Conservation (phyloP, 768 basidiomycete genomes). For the Boletus reticulatus region DNA sequence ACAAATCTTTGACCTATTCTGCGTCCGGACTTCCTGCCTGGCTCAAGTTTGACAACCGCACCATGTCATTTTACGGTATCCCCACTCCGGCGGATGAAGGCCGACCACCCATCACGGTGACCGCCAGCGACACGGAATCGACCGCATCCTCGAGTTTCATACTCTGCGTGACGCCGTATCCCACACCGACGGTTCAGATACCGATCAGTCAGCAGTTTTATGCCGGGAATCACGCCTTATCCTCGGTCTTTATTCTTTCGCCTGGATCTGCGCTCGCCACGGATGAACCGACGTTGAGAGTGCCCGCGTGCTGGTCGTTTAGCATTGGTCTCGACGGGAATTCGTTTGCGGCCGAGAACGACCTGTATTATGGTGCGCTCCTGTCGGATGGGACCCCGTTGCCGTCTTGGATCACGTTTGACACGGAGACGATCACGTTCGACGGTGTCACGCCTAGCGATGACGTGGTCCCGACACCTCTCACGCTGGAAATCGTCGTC, state of each 20-base stretch:
- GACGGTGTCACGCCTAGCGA: constrained; percentile 70
- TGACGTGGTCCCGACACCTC: constrained; percentile 36
- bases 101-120: constrained; percentile 55
- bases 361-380: constrained; percentile 61
- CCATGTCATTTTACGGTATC: constrained; percentile 64
- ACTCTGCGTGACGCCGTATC: constrained; percentile 53
- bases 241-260: constrained; percentile 72
- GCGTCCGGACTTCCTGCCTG: constrained; percentile 65
- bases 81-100: constrained; percentile 66
- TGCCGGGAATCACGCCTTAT: constrained; percentile 58
- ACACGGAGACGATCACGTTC: constrained; percentile 65
- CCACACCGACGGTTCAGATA: constrained; percentile 52
- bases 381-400: constrained; percentile 66
- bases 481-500: constrained; percentile 51
- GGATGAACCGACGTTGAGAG: constrained; percentile 56
- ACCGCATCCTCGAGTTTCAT: constrained; percentile 51
- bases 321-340: constrained; percentile 76
- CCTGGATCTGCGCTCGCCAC: constrained; percentile 54
- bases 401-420: constrained; percentile 75
- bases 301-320: constrained; percentile 86
- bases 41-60: constrained; percentile 67
- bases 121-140: constrained; percentile 54
- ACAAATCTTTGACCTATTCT: constrained; percentile 47
- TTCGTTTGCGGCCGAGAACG: constrained; percentile 51
- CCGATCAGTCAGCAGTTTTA: constrained; percentile 62